These are phyloP conservation scores for Favolaschia claudopus DNA, from an alignment of 768 basidiomycete species.

Conservation along the genomic window DNA sequence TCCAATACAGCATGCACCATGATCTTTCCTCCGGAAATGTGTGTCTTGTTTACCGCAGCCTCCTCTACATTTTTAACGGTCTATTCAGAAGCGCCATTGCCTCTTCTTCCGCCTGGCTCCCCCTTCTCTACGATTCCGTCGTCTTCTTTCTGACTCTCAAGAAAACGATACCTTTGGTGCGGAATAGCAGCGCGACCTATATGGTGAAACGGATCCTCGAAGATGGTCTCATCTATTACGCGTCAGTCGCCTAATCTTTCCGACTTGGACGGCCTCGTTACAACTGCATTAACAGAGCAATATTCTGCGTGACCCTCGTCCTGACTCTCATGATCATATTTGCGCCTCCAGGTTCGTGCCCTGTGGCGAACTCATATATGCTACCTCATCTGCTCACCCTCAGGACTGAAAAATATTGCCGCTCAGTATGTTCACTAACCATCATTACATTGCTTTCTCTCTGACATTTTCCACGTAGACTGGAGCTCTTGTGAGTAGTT, in stretches of 20 bases:
- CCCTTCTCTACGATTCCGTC: conserved; percentile 56
- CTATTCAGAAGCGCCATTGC: conserved; percentile 45
- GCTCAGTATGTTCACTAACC: conserved; percentile 48
- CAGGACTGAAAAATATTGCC: conserved; percentile 52
- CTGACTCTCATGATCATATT: conserved; percentile 55
- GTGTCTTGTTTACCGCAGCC: conserved; percentile 32
- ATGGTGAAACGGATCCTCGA: conserved; percentile 50
- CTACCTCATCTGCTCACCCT: not conserved
- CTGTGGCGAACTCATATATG: not conserved
- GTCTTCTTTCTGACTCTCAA: conserved; percentile 48
- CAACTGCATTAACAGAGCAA: conserved; percentile 43
- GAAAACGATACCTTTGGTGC: conserved; percentile 45
- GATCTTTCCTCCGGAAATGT: conserved; percentile 50
- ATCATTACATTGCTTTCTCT: not conserved
- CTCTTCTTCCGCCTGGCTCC: conserved; percentile 60
- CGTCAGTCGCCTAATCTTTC: conserved; percentile 31
- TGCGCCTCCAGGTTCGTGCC: conserved; percentile 39
- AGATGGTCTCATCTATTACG: conserved; percentile 57
- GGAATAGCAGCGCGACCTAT: conserved; percentile 42
- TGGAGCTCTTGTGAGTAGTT: conserved; percentile 47
- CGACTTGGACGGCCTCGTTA: not conserved
- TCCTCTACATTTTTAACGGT: conserved; percentile 3
- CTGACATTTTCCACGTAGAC: conserved; percentile 29
- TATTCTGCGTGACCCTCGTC: conserved; percentile 51
- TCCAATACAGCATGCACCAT: conserved; percentile 45